Conservation (phyloP, 441 rosid species). For the Jatropha multifida region DNA sequence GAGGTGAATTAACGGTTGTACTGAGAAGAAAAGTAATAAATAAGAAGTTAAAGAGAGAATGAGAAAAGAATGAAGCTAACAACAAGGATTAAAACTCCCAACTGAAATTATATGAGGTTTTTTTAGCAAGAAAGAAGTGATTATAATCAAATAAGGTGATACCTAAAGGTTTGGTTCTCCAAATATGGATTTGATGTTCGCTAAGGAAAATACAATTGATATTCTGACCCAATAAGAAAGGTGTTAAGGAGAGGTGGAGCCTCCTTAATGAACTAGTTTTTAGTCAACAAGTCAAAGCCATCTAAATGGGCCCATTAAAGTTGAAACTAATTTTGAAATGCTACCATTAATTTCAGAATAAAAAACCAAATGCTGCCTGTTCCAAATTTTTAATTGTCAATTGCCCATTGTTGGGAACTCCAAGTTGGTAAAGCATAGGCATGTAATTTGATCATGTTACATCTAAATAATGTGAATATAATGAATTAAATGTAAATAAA, state of each 20-base stretch:
- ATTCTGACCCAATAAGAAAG: not conserved
- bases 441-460: not conserved
- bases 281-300: not conserved
- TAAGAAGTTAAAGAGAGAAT: not conserved
- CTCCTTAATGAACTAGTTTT: not conserved
- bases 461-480: not conserved
- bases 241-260: not conserved
- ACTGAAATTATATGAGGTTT: not conserved
- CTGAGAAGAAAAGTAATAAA: not conserved
- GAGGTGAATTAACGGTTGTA: not conserved
- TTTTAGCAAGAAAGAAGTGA: not conserved
- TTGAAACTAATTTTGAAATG: not conserved
- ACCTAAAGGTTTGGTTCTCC: not conserved
- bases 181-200: not conserved
- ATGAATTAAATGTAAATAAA: not conserved
- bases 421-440: not conserved
- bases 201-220: not conserved
- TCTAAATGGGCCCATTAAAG: not conserved
- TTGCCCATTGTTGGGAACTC: not conserved
- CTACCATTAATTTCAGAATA: not conserved
- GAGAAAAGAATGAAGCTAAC: not conserved
- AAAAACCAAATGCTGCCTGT: not conserved
- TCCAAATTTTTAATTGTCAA: not conserved
- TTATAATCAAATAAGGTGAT: not conserved
- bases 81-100: slow-evolving; percentile 2